Evolutionary conservation across 148 eudicot genomes (phyloP), one percentile per base, ranked within the genome.

Genomic region (Simmondsia chinensis): DNA sequence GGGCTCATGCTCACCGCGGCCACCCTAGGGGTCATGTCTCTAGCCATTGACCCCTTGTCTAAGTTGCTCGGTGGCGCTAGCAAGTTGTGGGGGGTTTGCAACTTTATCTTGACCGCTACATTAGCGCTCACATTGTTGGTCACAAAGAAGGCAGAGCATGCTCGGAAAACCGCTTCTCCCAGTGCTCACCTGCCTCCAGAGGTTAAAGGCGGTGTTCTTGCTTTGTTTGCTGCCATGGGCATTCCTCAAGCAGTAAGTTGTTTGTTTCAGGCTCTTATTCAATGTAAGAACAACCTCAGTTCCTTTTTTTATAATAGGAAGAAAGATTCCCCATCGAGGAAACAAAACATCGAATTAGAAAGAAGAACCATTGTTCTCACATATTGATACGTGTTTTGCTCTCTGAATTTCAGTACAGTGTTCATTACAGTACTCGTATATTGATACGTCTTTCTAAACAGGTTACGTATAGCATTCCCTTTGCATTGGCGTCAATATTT

Each of bases 401-500:
- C n/a, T n/a, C n/a, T n/a, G n/a, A n/a, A n/a, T n/a, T n/a, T n/a
- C n/a, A n/a, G 31, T 28, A 28, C 6, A 10, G 7, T 22, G 28
- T 39, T 7, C 8, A 5, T 12, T 5, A 4, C 9, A 20, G 16
- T 7, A 2, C 3, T 24, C 13, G 16, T 24, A 5, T 3, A 9
- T 20, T 3, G 8, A 3, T 21, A 34, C 1, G 6, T 9, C 29
- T 27, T 14, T n/a, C 13, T 24, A 7, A 39, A 36, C 54, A 87
- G 94, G 61, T 77, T 16, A 87, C 96, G 2, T 87, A 30, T 34
- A 83, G 96, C 17, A 50, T 87, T 43, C 96, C 96, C 13, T 87
- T 80, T 59, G 96, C 96, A 29, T 46, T 87, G 34, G 96, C 96
- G 7, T 83, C 96, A 6, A 83, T 83, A 37, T 83, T 67, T 57